A percentile compares a stretch with the other conserved stretches of the same genome.
Evolutionary conservation across 495 filamentous ascomycete genomes (phyloP).

Genomic region (Penicillium canariense): DNA sequence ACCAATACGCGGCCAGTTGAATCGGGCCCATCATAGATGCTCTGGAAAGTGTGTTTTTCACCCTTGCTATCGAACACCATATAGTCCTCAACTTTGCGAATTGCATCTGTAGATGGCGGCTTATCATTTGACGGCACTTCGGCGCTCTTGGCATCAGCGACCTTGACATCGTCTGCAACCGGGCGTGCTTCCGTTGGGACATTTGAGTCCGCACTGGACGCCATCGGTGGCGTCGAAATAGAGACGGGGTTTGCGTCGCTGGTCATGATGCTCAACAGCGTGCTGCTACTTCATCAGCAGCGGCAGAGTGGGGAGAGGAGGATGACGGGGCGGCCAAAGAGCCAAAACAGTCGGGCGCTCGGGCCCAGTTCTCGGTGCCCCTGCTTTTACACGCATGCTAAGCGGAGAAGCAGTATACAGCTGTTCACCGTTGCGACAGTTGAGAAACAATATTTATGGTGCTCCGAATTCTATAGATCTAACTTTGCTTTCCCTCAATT

Average conservation of each 20-base stretch:
- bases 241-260: background rate
- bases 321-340: background rate
- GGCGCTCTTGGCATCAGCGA: conserved; percentile 1
- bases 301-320: background rate
- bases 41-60: conserved; percentile 62
- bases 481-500: background rate
- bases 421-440: too few relatives aligned
- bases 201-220: background rate
- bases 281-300: background rate
- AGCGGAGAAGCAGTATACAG: too few relatives aligned
- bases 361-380: background rate
- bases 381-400: too few relatives aligned
- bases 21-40: conserved; percentile 59
- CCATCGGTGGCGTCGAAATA: background rate
- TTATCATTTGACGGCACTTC: conserved; percentile 27
- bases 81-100: conserved; percentile 53
- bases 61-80: conserved; percentile 64
- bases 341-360: background rate
- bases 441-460: too few relatives aligned
- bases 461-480: background rate
- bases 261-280: background rate
- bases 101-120: conserved; percentile 46
- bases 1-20: conserved; percentile 59
- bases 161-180: conserved; percentile 4
- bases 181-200: background rate